Base-by-base conservation (phyloP, 1,284 basidiomycete genomes). In the Taiwanofungus camphoratus region DNA sequence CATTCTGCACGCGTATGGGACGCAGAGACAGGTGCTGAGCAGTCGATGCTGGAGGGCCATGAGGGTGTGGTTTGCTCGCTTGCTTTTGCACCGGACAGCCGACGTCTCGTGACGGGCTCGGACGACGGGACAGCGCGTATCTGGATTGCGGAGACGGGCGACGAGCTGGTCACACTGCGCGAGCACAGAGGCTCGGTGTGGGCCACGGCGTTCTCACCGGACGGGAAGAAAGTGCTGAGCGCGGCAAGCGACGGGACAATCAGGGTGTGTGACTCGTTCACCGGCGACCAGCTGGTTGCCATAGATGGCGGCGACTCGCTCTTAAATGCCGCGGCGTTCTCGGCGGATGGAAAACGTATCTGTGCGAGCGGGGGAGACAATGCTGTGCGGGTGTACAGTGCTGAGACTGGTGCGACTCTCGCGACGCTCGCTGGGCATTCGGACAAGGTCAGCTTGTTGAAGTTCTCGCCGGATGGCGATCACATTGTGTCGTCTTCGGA, bases 1-100 rank as follows among this genome's bases (percentile, higher is more conserved):
- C 35, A 43, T 24, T 45, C 42, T 7, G 48, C 52, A 15, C 47
- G 49, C 1, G 32, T 59, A 5, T 60, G 57, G 58, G 41, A 55
- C 43, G 46, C 48, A 8, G 30, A 32, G 24, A 45, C 53, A 5
- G 52, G 48, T 11, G 15, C 39, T 16, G 23, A 36, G 9, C 29
- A 43, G 13, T 21, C 23, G 3, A 27, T 26, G 18, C 40, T 54
- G 2, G n/a, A 26, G 5, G 52, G 42, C 19, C 50, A 55, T 30
- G 35, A 41, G 36, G 43, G 44, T 21, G 30, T 38, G 6, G 45
- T 54, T 18, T 31, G 27, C 13, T 44, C 47, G 36, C 44, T 50
- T 12, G 46, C 41, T 3, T 56, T 50, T 36, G 48, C 52, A 13
- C 44, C 50, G 9, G 50, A 53, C 27, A 44, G 48, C 9, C 24